phyloP scores from a whole-genome alignment of 352 stramenopile species.

The Globisporangium barbulae region DNA sequence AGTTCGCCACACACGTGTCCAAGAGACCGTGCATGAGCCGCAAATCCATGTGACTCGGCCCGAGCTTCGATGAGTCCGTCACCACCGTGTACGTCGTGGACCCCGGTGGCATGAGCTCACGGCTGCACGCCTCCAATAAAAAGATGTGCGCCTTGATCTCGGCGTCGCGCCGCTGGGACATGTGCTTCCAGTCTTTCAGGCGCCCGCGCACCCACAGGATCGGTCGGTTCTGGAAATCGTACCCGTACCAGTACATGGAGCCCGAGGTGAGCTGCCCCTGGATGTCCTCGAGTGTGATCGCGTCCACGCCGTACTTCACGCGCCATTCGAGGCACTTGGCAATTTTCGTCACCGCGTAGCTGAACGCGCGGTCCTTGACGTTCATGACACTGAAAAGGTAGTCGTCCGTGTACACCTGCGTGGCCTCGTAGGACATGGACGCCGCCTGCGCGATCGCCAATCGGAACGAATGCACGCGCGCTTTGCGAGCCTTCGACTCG shows the following conservation, averaged over 20 bases:
- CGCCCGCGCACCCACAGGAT: constrained; percentile 64
- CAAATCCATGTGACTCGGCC: constrained; percentile 46
- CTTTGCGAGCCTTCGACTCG: constrained; percentile 20
- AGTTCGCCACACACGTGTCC: constrained; percentile 62
- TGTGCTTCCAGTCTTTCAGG: constrained; percentile 58
- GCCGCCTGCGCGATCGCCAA: constrained; percentile 44
- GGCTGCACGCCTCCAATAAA: constrained; percentile 51
- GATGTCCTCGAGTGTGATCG: constrained; percentile 35
- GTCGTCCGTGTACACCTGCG: constrained; percentile 49
- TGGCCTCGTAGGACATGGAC: constrained; percentile 28
- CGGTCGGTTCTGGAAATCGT: constrained; percentile 61
- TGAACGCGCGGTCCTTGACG: constrained; percentile 58
- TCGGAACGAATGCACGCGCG: constrained; percentile 46
- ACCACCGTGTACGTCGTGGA: constrained; percentile 62
- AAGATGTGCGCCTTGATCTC: constrained; percentile 63
- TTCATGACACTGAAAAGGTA: constrained; percentile 59
- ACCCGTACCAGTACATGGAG: constrained; percentile 74
- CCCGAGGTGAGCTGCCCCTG: constrained; percentile 37
- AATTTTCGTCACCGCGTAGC: constrained; percentile 63
- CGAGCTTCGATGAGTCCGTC: constrained; percentile 48
- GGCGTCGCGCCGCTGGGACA: constrained; percentile 39
- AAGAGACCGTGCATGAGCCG: constrained; percentile 62
- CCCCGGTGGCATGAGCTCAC: constrained; percentile 50
- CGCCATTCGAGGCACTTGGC: constrained; percentile 50
- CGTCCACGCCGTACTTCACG: constrained; percentile 37